phyloP scores from a whole-genome alignment of 345 rosid genomes.

The Syzygium oleosum region DNA sequence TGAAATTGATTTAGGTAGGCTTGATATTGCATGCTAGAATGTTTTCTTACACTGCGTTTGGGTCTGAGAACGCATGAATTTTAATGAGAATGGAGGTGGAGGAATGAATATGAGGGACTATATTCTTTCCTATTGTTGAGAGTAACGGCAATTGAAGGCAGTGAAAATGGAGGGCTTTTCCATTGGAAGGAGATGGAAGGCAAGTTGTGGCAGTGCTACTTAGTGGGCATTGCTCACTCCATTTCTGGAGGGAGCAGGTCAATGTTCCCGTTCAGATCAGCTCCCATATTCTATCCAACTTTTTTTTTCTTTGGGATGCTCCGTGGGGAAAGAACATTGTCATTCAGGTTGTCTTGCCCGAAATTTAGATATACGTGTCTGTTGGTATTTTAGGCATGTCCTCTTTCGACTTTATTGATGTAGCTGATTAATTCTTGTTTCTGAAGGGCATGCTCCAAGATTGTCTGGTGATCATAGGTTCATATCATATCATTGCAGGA shows the following conservation, averaged over 20 bases:
- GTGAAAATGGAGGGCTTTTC: not conserved
- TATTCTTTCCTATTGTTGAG: not conserved
- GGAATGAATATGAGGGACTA: not conserved
- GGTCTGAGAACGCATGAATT: not conserved
- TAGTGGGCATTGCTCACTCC: not conserved
- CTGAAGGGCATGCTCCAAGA: not conserved
- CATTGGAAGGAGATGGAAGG: not conserved
- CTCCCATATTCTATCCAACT: not conserved
- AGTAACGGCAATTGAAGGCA: not conserved
- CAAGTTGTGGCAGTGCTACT: not conserved
- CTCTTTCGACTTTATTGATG: not conserved
- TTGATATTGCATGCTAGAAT: not conserved
- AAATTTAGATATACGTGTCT: not conserved
- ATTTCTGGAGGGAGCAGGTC: too few relatives aligned
- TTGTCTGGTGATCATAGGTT: not conserved
- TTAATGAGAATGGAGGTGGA: not conserved
- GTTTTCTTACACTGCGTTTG: not conserved
- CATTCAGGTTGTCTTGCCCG: not conserved
- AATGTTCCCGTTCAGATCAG: not conserved
- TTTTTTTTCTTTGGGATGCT: not conserved
- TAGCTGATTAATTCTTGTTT: not conserved
- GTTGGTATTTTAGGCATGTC: not conserved
- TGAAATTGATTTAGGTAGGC: not conserved
- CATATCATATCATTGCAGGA: not conserved
- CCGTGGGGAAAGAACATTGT: not conserved